phyloP scores from a whole-genome alignment of 331 rosid genomes.

The Arachis monticola region DNA sequence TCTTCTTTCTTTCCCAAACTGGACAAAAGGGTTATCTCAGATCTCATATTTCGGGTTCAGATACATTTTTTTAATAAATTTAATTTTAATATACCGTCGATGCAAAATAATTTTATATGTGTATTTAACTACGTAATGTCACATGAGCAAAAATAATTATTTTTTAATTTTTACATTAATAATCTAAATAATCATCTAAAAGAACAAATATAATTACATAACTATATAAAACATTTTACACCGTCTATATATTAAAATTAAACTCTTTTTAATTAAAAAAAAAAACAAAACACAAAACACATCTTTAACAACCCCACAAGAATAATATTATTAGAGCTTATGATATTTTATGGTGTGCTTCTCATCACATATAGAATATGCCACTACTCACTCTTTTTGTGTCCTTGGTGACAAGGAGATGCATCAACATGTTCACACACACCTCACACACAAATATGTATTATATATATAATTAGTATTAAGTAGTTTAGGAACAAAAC shows the following conservation, averaged over 20 bases:
- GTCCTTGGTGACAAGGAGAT: conserved; percentile 12
- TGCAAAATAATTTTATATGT: too few species aligned
- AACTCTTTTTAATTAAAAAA: conserved; percentile 25
- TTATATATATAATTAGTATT: neutral
- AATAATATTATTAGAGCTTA: conserved; percentile 12
- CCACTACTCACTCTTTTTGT: conserved; percentile 27
- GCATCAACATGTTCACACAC: conserved; percentile 30
- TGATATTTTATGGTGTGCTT: conserved; percentile 38
- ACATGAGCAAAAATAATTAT: too few species aligned
- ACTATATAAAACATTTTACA: too few species aligned
- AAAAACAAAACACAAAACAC: conserved; percentile 26
- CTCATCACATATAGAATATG: conserved; percentile 38
- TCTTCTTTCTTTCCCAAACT: conserved; percentile 48
- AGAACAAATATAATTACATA: too few species aligned
- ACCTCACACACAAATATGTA: neutral
- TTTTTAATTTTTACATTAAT: too few species aligned
- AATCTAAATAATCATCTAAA: too few species aligned
- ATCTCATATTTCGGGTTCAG: neutral
- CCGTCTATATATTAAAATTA: too few species aligned
- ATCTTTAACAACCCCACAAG: conserved; percentile 50
- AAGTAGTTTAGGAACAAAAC: conserved; percentile 8
- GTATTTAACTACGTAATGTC: too few species aligned
- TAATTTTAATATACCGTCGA: too few species aligned
- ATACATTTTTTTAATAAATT: too few species aligned
- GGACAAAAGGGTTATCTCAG: conserved; percentile 24